These are phyloP conservation scores for Picochlorum sp. DNA, from an alignment of 139 green algal genomes.

Conservation along the genomic window DNA sequence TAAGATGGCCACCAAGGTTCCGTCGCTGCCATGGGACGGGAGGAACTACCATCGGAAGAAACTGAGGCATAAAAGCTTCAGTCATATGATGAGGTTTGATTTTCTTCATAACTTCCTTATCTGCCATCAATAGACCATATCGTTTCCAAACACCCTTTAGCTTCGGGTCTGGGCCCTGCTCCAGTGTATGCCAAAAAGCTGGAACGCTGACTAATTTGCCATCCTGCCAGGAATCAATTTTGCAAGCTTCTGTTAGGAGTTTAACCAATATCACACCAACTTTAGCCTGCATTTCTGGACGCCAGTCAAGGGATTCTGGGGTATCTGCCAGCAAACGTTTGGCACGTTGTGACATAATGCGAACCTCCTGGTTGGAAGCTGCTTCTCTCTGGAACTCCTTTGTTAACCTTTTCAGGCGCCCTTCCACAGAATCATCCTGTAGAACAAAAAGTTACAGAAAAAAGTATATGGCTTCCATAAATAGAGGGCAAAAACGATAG, in stretches of 20 bases:
- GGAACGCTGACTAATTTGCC: constrained; percentile 5
- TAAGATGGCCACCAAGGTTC: constrained; percentile 53
- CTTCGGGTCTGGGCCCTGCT: constrained; percentile 6
- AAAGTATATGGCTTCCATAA: too few relatives aligned
- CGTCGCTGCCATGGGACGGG: constrained; percentile 51
- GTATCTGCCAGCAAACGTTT: neutral
- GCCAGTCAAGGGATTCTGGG: neutral
- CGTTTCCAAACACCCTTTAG: constrained; percentile 12
- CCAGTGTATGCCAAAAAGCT: constrained; percentile 27
- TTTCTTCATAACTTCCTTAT: constrained; percentile 19
- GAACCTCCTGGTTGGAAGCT: constrained; percentile 9
- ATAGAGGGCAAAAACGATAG: too few relatives aligned
- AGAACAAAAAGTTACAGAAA: neutral
- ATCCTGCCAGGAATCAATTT: constrained; percentile 9
- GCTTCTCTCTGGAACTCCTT: constrained; percentile 6
- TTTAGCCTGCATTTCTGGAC: constrained; percentile 10
- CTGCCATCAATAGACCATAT: constrained; percentile 21
- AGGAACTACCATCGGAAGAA: constrained; percentile 65
- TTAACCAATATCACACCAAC: constrained; percentile 27
- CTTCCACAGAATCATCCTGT: neutral
- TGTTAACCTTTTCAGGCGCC: constrained; percentile 3
- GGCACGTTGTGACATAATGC: neutral
- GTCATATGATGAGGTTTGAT: constrained; percentile 26
- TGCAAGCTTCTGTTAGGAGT: constrained; percentile 17
- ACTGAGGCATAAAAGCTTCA: constrained; percentile 27